Evolutionary conservation across 2,329 filamentous ascomycete species (phyloP).

Genomic region (Aschersonia sp.): DNA sequence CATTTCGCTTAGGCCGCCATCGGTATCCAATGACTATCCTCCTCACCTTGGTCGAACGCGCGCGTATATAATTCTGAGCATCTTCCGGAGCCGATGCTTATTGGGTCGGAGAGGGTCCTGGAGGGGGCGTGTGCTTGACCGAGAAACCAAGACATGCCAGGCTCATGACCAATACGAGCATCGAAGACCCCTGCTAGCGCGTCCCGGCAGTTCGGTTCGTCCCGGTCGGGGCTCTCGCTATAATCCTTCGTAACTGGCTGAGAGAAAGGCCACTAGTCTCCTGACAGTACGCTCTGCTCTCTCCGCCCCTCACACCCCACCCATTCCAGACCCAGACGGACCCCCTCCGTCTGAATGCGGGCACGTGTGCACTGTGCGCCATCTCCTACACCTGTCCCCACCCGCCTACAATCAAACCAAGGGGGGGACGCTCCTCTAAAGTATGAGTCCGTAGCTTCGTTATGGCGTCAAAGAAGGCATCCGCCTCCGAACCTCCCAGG

Average conservation of each 20-base stretch:
- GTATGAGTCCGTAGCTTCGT: too few species aligned
- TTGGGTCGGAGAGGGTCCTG: slow-evolving; percentile 8
- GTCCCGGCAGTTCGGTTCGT: slow-evolving; percentile 21
- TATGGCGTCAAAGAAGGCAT: too few species aligned
- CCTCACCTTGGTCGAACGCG: slow-evolving; percentile 13
- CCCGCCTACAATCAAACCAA: too few species aligned
- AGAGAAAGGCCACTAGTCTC: slow-evolving; percentile 7
- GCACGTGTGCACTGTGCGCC: too few species aligned
- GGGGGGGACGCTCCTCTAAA: too few species aligned
- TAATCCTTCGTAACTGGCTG: slow-evolving; percentile 13
- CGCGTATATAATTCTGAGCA: slow-evolving; percentile 10
- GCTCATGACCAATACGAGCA: slow-evolving; percentile 6
- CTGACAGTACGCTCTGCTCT: neutral
- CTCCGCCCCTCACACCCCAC: too few species aligned
- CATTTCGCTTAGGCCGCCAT: slow-evolving; percentile 13
- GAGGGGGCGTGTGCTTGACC: slow-evolving; percentile 5
- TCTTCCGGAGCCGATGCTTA: slow-evolving; percentile 11
- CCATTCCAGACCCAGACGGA: too few species aligned
- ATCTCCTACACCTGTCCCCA: too few species aligned
- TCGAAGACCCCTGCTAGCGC: slow-evolving; percentile 13
- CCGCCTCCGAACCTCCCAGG: too few species aligned
- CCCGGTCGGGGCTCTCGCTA: slow-evolving; percentile 7
- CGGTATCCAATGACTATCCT: neutral
- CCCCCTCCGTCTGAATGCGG: too few species aligned
- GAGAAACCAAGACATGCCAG: neutral